Base-by-base conservation (phyloP, 805 yeast genomes). In the Myxozyma vanderwaltii region DNA sequence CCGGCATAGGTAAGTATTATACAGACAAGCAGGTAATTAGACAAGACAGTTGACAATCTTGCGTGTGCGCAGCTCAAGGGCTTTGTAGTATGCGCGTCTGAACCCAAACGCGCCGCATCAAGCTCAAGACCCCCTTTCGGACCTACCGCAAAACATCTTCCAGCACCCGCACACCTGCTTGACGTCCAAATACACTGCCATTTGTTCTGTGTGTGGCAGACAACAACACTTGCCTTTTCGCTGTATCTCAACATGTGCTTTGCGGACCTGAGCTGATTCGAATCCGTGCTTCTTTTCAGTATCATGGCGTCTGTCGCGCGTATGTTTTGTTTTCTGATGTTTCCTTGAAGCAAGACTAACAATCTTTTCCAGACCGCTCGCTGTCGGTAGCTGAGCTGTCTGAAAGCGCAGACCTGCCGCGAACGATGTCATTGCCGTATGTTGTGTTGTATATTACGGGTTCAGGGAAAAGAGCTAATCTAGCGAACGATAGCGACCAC, bases 31-130 rank as follows among this genome's bases (percentile, higher is more conserved):
- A n/a, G n/a, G n/a, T n/a, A n/a, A n/a, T n/a, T n/a, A n/a, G n/a
- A n/a, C n/a, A n/a, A 13, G 4, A 17, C 19, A 19, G 17, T 17
- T 21, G 21, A 2, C 4, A 19, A n/a, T 15, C 8, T 38, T 38
- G 43, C 13, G 6, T 38, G 43, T 19, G 4, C 10, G 43, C 43
- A 38, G 8, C 10, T 4, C 43, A 38, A 38, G 43, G 43, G 43
- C 15, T 21, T 38, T 8, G 43, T 38, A 38, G 21, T 38, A 38
- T 38, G 43, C 21, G 17, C 10, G 3, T 21, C 4, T 15, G 17
- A 38, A 38, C 17, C 43, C 43, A 31, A 47, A 23, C 29, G 51
- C 51, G 51, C 51, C 51, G 51, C 51, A 47, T 17, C 41, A 13
- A 2, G 19, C 17, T 13, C 29, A 33, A 29, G 40, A 33, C 15